Conservation (phyloP, 2,329 filamentous ascomycete species). For the Xylaria sp. region DNA sequence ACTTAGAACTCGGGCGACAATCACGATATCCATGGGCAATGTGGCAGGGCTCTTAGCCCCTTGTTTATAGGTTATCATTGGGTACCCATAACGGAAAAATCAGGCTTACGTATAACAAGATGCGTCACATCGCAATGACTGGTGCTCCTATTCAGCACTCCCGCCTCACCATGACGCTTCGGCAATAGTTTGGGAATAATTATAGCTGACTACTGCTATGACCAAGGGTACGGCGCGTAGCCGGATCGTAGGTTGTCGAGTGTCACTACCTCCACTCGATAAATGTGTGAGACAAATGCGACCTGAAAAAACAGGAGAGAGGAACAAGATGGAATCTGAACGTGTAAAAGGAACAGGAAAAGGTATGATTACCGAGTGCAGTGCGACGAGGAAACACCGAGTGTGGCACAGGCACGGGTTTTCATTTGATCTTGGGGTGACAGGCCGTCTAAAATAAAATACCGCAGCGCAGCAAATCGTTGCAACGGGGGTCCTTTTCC, state of each 20-base stretch:
- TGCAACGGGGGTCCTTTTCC: neutral
- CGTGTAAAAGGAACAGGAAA: neutral
- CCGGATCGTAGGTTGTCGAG: neutral
- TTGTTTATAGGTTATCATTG: neutral
- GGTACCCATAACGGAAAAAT: neutral
- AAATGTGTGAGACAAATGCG: neutral
- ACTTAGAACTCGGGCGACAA: neutral
- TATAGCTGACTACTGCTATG: neutral
- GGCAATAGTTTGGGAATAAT: neutral
- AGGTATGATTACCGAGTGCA: neutral
- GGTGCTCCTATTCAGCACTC: neutral
- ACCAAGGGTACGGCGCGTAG: neutral
- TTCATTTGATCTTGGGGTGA: constrained; percentile 1
- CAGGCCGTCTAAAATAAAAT: constrained; percentile 8
- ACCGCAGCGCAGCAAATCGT: constrained; percentile 6
- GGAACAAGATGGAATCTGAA: neutral
- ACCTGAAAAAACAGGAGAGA: neutral
- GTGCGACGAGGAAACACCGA: neutral
- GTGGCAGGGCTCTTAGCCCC: neutral
- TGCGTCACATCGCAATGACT: neutral
- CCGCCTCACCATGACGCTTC: neutral
- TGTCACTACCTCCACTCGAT: neutral
- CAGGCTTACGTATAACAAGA: neutral
- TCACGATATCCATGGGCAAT: neutral
- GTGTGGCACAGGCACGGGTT: neutral